Percentiles rank a stretch among this genome's conserved stretches.
Evolutionary conservation across 305 asterid genomes (phyloP).

Genomic region (Fraxinus platypoda): DNA sequence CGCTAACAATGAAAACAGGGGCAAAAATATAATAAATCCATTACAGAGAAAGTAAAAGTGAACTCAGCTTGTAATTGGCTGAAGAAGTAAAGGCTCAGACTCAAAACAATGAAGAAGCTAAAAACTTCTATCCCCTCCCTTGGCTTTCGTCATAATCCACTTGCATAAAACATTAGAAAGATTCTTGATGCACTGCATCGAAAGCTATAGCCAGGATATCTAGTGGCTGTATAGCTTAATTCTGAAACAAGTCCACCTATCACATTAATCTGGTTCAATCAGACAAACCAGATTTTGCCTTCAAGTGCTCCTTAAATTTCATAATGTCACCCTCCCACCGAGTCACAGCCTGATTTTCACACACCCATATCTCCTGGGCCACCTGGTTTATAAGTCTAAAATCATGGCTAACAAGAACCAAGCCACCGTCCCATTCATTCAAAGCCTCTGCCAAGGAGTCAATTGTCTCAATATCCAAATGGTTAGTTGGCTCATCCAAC

Average conservation of each 20-base stretch:
- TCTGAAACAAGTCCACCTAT: neutral
- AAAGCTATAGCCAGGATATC: constrained; percentile 18
- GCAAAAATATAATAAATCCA: constrained; percentile 6
- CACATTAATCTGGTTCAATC: constrained; percentile 22
- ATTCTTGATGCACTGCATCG: constrained; percentile 2
- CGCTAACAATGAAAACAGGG: neutral
- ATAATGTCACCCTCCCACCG: constrained; percentile 94
- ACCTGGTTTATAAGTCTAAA: constrained; percentile 98
- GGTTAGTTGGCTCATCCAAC: constrained; percentile 97
- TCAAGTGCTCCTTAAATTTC: constrained; percentile 88
- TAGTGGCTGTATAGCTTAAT: neutral
- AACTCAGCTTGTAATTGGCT: constrained; percentile 17
- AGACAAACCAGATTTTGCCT: constrained; percentile 63
- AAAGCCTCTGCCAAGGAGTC: constrained; percentile 95
- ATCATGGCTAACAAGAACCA: constrained; percentile 97
- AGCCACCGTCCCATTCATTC: constrained; percentile 98
- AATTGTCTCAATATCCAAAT: constrained; percentile 93
- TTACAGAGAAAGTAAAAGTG: neutral
- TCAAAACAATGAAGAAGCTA: constrained; percentile 1
- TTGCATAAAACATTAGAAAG: neutral
- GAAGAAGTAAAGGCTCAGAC: constrained; percentile 1
- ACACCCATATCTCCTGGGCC: constrained; percentile 96
- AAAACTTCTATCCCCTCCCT: neutral
- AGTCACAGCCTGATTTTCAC: constrained; percentile 82
- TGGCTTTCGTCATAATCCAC: constrained; percentile 6